These are phyloP conservation scores for Aspergillus puulaauensis DNA, from an alignment of 2,329 filamentous ascomycete genomes.

Conservation along the genomic window DNA sequence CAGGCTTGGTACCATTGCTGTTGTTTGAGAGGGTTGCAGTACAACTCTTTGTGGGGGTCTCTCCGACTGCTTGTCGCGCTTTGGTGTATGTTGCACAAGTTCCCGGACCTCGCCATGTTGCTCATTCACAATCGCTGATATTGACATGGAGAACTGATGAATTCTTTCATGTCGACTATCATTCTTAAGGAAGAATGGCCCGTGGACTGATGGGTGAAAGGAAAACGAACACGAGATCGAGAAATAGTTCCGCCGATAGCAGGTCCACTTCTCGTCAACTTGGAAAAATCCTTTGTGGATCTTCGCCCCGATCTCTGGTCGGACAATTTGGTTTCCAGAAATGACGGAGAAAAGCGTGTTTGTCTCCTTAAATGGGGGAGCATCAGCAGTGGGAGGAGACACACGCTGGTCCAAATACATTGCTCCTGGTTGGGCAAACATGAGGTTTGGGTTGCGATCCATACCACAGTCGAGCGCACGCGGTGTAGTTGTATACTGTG, in stretches of 20 bases:
- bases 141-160: slow-evolving; percentile 75
- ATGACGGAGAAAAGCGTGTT: slow-evolving; percentile 35
- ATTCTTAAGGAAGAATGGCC: slow-evolving; percentile 59
- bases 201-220: slow-evolving; percentile 61
- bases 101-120: slow-evolving; percentile 75
- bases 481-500: slow-evolving; percentile 34
- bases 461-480: slow-evolving; percentile 32
- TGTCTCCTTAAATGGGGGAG: slow-evolving; percentile 46
- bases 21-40: slow-evolving; percentile 65
- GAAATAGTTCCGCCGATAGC: slow-evolving; percentile 90
- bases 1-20: slow-evolving; percentile 38
- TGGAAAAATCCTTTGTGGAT: slow-evolving; percentile 90
- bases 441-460: slow-evolving; percentile 29
- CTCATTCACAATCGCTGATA: slow-evolving; percentile 79
- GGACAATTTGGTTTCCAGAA: slow-evolving; percentile 51
- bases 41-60: slow-evolving; percentile 69
- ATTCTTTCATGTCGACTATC: slow-evolving; percentile 56
- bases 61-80: slow-evolving; percentile 83
- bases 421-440: slow-evolving; percentile 27
- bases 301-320: slow-evolving; percentile 72
- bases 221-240: slow-evolving; percentile 78
- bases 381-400: slow-evolving; percentile 34
- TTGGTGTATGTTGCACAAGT: slow-evolving; percentile 86
- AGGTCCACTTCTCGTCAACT: slow-evolving; percentile 82
- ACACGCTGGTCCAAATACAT: slow-evolving; percentile 29